Conservation (phyloP, 805 yeast species). For the Helenozyma rhizophorensis region DNA sequence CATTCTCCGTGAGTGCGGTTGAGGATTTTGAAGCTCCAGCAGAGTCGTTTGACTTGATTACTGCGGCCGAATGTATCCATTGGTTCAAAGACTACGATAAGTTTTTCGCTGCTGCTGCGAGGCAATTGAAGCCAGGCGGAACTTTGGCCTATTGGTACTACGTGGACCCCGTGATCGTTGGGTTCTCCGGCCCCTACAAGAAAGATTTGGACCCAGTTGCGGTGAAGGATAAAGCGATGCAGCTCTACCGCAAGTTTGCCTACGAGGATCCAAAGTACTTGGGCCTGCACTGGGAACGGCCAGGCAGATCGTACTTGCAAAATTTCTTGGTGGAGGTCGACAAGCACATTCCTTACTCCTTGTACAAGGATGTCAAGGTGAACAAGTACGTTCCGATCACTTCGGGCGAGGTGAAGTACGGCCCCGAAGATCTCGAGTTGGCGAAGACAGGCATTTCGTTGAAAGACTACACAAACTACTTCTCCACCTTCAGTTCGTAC, state of each 20-base stretch:
- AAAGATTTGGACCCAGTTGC: conserved; percentile 11
- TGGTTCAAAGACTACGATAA: conserved; percentile 17
- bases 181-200: conserved; percentile 17
- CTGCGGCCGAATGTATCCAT: conserved; percentile 18
- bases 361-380: conserved; percentile 37
- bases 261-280: conserved; percentile 42
- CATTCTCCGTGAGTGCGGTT: conserved; percentile 29
- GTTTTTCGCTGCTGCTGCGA: conserved; percentile 11
- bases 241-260: conserved; percentile 32
- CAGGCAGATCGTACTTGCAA: conserved; percentile 62
- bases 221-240: conserved; percentile 18
- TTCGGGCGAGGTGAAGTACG: conserved; percentile 7
- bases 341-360: conserved; percentile 35
- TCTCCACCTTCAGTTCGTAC: conserved; percentile 68
- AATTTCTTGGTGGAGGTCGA: conserved; percentile 38
- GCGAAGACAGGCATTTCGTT: conserved; percentile 38
- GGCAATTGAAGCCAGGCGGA: conserved; percentile 14
- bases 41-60: conserved; percentile 13
- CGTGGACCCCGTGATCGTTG: conserved; percentile 29
- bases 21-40: conserved; percentile 25
- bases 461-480: conserved; percentile 45
- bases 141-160: conserved; percentile 19
- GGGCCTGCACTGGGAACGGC: conserved; percentile 82
- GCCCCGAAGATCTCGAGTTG: conserved; percentile 23
- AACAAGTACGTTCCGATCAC: conserved; percentile 21